A percentile compares a stretch with the other conserved stretches of the same genome.
phyloP scores from a whole-genome alignment of 1,284 basidiomycete genomes.

The Phaffia rhodozyma region DNA sequence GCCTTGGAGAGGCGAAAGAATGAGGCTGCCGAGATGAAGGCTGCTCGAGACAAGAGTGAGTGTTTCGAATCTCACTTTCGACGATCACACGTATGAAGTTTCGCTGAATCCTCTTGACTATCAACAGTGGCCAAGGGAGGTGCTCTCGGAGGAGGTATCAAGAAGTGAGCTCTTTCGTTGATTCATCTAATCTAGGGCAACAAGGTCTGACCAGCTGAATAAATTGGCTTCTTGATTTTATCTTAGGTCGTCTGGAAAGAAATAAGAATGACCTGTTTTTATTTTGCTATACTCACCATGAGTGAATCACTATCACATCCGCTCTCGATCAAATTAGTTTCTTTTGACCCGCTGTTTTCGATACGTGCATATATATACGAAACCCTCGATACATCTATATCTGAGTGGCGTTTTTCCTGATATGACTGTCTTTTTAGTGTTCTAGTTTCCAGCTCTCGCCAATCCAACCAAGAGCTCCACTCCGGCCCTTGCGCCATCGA shows the following conservation, averaged over 20 bases:
- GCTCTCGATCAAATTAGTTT: no score
- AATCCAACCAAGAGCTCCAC: not conserved
- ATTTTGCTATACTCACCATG: not conserved
- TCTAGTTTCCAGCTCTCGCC: no score
- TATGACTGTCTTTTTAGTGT: no score
- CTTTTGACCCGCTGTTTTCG: no score
- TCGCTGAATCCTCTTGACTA: not conserved
- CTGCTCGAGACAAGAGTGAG: slow-evolving; percentile 17
- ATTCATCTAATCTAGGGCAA: not conserved
- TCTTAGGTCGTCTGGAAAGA: slow-evolving; percentile 13
- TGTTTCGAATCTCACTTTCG: not conserved
- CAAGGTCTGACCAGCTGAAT: not conserved
- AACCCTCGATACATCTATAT: no score
- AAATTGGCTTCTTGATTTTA: not conserved
- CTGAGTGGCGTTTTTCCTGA: no score
- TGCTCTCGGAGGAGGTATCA: slow-evolving; percentile 17
- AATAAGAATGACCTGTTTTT: not conserved
- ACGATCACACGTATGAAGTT: not conserved
- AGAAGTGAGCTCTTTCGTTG: slow-evolving; percentile 9
- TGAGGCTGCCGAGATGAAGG: slow-evolving; percentile 18
- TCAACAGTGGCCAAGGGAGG: slow-evolving; percentile 13
- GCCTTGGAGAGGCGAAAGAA: slow-evolving; percentile 13
- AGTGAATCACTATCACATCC: no score
- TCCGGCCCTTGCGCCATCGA: slow-evolving; percentile 4
- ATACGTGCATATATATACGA: no score